Conservation (phyloP, 78 protist genomes). For the Neovahlkampfia damariscottae region DNA sequence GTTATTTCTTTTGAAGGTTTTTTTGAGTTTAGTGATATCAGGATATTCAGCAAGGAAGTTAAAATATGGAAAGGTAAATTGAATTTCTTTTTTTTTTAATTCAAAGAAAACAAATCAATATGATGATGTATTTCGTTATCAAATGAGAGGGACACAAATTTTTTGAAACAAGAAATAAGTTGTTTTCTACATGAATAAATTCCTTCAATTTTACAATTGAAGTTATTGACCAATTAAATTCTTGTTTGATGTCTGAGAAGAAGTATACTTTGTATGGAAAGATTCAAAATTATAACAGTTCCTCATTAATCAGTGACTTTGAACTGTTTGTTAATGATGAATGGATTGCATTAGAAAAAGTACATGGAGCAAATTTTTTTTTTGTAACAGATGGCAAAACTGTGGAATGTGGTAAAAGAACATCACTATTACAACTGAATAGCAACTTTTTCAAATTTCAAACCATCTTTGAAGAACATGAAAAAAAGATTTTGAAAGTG, state of each 20-base stretch:
- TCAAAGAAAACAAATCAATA: no score
- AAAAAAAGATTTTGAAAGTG: background rate
- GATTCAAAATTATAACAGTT: no score
- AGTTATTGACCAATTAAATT: no score
- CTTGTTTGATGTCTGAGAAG: no score
- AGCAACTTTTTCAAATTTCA: background rate
- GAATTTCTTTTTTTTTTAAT: no score
- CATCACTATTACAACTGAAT: background rate
- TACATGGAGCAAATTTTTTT: slow-evolving; percentile 1
- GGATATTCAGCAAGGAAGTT: background rate
- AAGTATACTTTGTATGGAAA: no score
- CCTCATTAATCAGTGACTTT: no score
- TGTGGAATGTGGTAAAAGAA: background rate
- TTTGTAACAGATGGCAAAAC: background rate
- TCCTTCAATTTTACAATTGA: no score
- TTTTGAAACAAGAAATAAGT: no score
- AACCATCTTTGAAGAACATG: background rate
- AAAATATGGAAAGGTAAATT: background rate
- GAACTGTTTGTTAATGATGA: background rate
- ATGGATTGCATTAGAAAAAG: background rate
- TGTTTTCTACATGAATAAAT: no score
- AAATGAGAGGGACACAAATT: no score
- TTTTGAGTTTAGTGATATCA: background rate
- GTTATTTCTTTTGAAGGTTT: background rate
- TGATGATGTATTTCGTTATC: no score